Percentiles rank a stretch among this genome's conserved stretches.
These are phyloP conservation scores for Cladorrhinum sp. DNA, from an alignment of 2,329 filamentous ascomycete genomes.

Conservation along the genomic window DNA sequence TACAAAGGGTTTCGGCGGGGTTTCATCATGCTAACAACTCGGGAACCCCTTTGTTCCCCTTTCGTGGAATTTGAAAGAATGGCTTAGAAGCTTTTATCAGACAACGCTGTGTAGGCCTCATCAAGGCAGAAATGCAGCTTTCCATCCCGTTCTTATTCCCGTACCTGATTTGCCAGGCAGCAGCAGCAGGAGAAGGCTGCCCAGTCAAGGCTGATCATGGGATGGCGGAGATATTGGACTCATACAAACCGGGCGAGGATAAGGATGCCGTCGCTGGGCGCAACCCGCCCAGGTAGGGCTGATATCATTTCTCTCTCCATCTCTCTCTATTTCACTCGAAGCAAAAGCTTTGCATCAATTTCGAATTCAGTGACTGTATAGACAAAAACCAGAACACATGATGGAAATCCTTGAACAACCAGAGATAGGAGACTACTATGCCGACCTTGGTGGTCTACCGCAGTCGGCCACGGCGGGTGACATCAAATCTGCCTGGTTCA, in stretches of 20 bases:
- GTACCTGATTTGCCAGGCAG: neutral
- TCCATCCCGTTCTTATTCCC: neutral
- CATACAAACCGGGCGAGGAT: neutral
- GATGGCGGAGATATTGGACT: neutral
- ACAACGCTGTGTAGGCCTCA: neutral
- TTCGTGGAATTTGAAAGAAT: no score
- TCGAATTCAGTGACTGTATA: neutral
- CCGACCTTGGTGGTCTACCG: slow-evolving; percentile 17
- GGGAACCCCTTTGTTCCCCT: no score
- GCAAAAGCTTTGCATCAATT: neutral
- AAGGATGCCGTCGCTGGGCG: neutral
- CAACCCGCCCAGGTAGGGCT: neutral
- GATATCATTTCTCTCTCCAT: neutral
- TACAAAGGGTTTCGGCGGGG: no score
- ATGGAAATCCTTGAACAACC: neutral
- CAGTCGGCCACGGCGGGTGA: neutral
- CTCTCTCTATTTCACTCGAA: neutral
- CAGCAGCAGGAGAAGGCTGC: neutral
- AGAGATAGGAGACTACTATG: slow-evolving; percentile 9
- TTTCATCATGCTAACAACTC: no score
- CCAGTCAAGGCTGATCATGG: neutral
- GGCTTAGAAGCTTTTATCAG: neutral
- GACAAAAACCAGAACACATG: neutral
- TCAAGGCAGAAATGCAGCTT: neutral
- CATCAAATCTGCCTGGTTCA: slow-evolving; percentile 13